A percentile compares a stretch with the other conserved stretches of the same genome.
phyloP scores from a whole-genome alignment of 2,329 filamentous ascomycete genomes.

The Ophiostoma triangulosporum region DNA sequence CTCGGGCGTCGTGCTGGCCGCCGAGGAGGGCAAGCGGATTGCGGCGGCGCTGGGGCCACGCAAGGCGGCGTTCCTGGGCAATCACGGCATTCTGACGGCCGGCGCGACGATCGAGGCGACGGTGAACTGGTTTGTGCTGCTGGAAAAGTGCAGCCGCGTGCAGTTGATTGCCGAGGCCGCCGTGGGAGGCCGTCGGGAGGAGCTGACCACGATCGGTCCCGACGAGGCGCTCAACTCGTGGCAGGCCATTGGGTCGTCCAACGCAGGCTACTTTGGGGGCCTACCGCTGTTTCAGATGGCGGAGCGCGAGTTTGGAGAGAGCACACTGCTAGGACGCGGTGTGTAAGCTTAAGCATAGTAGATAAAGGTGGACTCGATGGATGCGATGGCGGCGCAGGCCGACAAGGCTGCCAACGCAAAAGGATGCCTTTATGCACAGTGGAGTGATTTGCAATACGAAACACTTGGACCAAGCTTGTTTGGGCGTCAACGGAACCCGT shows the following conservation, averaged over 20 bases:
- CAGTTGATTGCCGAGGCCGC: constrained; percentile 45
- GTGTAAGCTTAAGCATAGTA: constrained; percentile 1
- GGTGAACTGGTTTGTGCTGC: constrained; percentile 42
- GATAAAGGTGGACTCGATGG: too few relatives aligned
- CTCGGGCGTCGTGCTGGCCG: constrained; percentile 43
- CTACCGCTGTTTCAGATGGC: constrained; percentile 19
- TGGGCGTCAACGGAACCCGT: too few relatives aligned
- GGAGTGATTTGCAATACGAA: background rate
- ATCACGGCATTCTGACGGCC: constrained; percentile 48
- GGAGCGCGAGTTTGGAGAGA: constrained; percentile 17
- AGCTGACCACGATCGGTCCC: constrained; percentile 14
- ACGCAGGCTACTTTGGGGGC: constrained; percentile 15
- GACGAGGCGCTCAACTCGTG: constrained; percentile 15
- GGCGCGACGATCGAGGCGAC: constrained; percentile 50
- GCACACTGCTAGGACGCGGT: constrained; percentile 16
- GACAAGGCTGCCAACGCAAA: background rate
- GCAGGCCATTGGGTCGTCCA: constrained; percentile 14
- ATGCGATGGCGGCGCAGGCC: background rate
- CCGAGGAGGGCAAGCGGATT: constrained; percentile 41
- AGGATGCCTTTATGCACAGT: background rate
- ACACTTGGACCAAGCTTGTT: background rate
- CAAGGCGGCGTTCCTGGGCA: constrained; percentile 41
- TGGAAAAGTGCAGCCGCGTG: constrained; percentile 53
- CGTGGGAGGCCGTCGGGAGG: constrained; percentile 38
- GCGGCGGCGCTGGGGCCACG: constrained; percentile 29